Evolutionary conservation across 768 basidiomycete genomes (phyloP), one percentile per base, ranked within the genome.

Genomic region (Neoboletus subvelutipes): DNA sequence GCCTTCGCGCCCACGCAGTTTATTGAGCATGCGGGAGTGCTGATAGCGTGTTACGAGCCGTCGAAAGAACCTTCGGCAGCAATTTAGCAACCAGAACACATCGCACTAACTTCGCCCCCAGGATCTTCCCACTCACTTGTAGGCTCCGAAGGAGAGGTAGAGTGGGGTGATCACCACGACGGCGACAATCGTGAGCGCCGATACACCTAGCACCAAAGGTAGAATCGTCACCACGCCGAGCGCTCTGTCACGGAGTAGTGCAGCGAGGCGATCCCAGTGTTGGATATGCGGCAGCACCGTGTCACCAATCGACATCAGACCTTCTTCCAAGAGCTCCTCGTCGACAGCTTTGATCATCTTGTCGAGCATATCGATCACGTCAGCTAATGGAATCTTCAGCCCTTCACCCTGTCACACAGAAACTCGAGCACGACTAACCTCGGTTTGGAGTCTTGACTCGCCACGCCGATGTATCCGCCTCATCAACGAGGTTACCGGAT

Each of bases 171-270:
- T 33, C 29, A 50, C n/a, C 29, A 15, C 36, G 28, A 46, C 20
- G 18, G 13, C 34, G 34, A 34, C 15, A 34, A 9, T 15, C 20
- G 52, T 17, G 34, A 58, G 26, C 5, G 41, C 52, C 5, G 59
- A 60, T 10, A 54, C 41, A 3, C 51, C 56, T 5, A 62, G 29
- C 12, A 62, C 36, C 11, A 45, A 28, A 4, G 46, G 49, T 1
- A 54, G 45, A 13, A 63, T 34, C 3, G 17, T 45, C 17, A 51
- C 31, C n/a, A 28, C 49, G n/a, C 22, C 47, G 31, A 59, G 24
- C 1, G 36, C 34, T 15, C 29, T 54, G 24, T 49, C 36, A 20
- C 52, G 37, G 15, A 64, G n/a, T n/a, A n/a, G n/a, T n/a, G n/a
- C n/a, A n/a, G n/a, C n/a, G n/a, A n/a, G n/a, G n/a, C n/a, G n/a